Percentiles rank a stretch among this genome's conserved stretches.
Evolutionary conservation across 495 filamentous ascomycete genomes (phyloP).

Genomic region (Podospora pseudoanserina): DNA sequence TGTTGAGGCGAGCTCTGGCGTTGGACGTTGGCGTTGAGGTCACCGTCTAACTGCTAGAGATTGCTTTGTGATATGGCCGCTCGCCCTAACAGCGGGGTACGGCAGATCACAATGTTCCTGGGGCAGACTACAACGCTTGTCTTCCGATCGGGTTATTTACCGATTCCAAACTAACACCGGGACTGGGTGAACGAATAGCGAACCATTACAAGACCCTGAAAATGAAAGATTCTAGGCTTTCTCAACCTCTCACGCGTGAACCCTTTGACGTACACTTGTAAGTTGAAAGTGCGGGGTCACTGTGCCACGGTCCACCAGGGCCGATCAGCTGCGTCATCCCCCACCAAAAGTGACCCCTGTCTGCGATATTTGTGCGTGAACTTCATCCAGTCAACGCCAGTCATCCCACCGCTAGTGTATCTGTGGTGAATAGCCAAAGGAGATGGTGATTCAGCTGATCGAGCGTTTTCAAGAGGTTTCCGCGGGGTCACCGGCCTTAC

Average conservation of each 20-base stretch:
- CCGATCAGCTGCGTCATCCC: conserved; percentile 13
- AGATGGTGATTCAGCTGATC: conserved; percentile 6
- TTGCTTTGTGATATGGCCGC: background rate
- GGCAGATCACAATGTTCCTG: background rate
- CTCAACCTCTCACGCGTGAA: background rate
- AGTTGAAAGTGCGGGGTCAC: background rate
- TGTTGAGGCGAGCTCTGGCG: background rate
- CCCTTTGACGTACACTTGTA: background rate
- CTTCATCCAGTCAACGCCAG: conserved; percentile 24
- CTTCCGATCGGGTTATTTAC: background rate
- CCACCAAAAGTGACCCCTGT: background rate
- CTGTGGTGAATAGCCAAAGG: background rate
- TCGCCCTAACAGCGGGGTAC: background rate
- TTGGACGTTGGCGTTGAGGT: background rate
- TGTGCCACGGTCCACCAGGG: background rate
- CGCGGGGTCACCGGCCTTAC: background rate
- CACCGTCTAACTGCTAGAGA: background rate
- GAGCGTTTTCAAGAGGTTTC: background rate
- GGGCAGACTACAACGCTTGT: background rate
- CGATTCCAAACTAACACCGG: background rate
- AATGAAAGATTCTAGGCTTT: background rate
- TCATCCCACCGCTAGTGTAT: background rate
- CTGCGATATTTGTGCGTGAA: conserved; percentile 32
- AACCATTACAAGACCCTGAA: background rate
- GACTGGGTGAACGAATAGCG: background rate